A percentile compares a stretch with the other conserved stretches of the same genome.
phyloP scores from a whole-genome alignment of 2,329 filamentous ascomycete genomes.

The Trichoderma sp. region DNA sequence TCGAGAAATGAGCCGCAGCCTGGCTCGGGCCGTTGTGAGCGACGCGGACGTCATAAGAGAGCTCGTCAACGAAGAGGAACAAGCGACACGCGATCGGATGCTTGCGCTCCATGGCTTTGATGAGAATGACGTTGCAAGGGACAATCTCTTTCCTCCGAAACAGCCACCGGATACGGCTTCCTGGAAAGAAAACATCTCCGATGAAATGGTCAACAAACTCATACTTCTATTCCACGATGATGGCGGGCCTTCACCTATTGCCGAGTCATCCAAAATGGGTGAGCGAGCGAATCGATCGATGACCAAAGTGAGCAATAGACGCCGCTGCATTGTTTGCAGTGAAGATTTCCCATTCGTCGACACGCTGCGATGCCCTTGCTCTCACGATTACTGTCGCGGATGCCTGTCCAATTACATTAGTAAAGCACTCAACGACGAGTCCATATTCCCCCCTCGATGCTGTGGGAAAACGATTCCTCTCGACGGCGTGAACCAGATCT shows the following conservation, averaged over 20 bases:
- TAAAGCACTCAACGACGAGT: conserved; percentile 47
- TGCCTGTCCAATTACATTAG: conserved; percentile 50
- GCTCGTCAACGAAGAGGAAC: conserved; percentile 2
- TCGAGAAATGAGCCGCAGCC: conserved; percentile 28
- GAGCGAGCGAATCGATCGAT: neutral
- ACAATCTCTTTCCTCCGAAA: neutral
- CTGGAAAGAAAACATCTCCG: neutral
- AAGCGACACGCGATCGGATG: conserved; percentile 3
- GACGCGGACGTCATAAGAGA: conserved; percentile 26
- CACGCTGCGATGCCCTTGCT: conserved; percentile 36
- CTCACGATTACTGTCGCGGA: conserved; percentile 53
- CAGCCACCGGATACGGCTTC: neutral
- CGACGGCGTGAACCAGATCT: conserved; percentile 31
- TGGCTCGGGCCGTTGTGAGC: conserved; percentile 25
- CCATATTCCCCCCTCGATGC: conserved; percentile 56
- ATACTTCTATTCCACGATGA: conserved; percentile 4
- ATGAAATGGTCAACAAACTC: conserved; percentile 18
- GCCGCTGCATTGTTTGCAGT: conserved; percentile 12
- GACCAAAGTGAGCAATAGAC: neutral
- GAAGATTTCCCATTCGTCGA: conserved; percentile 7
- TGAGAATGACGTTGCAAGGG: neutral
- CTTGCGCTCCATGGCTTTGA: neutral
- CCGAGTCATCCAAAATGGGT: conserved; percentile 4
- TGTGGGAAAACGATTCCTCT: conserved; percentile 47
- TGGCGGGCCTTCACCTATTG: neutral